Conservation (phyloP, 2,329 filamentous ascomycete genomes). For the Cordyceps javanica region DNA sequence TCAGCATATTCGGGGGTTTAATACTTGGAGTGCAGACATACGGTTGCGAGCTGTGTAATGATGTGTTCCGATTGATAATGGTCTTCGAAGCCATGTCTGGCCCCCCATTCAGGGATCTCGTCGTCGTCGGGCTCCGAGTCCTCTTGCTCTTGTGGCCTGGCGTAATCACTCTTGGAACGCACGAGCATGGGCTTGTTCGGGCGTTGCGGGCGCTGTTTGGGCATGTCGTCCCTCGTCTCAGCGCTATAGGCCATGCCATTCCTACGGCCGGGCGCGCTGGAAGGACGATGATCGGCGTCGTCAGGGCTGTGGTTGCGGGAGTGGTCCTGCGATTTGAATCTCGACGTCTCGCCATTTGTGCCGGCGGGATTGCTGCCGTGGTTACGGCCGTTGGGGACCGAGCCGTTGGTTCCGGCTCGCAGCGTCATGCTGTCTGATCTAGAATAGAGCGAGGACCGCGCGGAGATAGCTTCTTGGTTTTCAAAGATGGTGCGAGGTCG, state of each 20-base stretch:
- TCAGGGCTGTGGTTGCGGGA: constrained; percentile 7
- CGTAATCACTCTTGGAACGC: constrained; percentile 53
- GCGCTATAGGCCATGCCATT: constrained; percentile 23
- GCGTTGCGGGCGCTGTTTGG: constrained; percentile 30
- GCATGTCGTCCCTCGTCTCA: constrained; percentile 26
- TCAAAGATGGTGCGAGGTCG: not conserved
- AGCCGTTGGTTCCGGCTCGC: constrained; percentile 1
- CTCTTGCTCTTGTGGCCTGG: constrained; percentile 33
- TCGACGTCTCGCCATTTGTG: constrained; percentile 8
- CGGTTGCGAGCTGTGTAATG: constrained; percentile 74
- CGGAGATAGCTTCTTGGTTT: not conserved
- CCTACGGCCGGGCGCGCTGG: constrained; percentile 40
- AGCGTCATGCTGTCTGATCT: not conserved
- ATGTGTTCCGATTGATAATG: constrained; percentile 90
- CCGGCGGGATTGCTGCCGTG: constrained; percentile 4
- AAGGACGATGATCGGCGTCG: constrained; percentile 32
- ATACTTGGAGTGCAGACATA: constrained; percentile 38
- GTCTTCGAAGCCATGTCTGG: constrained; percentile 84
- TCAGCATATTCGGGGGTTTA: not conserved
- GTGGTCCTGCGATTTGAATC: constrained; percentile 7
- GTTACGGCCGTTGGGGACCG: constrained; percentile 3
- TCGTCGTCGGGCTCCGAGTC: constrained; percentile 38
- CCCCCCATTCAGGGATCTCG: constrained; percentile 47
- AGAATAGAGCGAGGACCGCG: not conserved
- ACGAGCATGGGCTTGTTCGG: constrained; percentile 45